phyloP scores from a whole-genome alignment of 257 asterid genomes.

The Rhazya stricta region DNA sequence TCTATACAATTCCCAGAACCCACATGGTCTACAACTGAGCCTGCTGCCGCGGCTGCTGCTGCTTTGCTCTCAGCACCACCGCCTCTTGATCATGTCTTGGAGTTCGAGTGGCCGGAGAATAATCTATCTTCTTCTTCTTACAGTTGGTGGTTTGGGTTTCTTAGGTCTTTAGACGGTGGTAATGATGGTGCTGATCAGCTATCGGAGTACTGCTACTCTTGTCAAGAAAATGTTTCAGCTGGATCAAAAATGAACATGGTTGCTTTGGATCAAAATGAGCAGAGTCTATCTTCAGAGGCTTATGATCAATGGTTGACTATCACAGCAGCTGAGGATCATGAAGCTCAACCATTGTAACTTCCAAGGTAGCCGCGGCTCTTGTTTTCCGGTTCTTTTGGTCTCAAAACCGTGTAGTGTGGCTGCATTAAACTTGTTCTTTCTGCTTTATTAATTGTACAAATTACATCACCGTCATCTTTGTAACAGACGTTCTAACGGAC shows the following conservation, averaged over 20 bases:
- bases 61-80: conserved; percentile 12
- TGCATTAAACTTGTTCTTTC: neutral
- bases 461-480: neutral
- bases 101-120: conserved; percentile 29
- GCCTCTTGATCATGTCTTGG: conserved; percentile 15
- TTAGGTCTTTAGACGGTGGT: conserved; percentile 28
- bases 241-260: conserved; percentile 7
- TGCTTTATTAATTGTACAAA: neutral
- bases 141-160: conserved; percentile 40
- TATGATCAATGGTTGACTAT: conserved; percentile 32
- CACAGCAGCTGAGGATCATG: conserved; percentile 21
- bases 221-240: conserved; percentile 5
- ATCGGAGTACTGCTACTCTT: conserved; percentile 5
- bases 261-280: conserved; percentile 13
- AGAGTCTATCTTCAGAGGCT: conserved; percentile 8
- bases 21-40: conserved; percentile 43
- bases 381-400: neutral
- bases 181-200: too few species aligned
- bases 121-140: conserved; percentile 27
- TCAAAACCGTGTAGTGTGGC: too few species aligned
- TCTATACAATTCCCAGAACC: conserved; percentile 31
- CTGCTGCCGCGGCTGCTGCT: conserved; percentile 12
- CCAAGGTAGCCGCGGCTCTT: neutral
- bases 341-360: too few species aligned
- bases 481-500: too few species aligned